A percentile compares a stretch with the other conserved stretches of the same genome.
Evolutionary conservation across 2,329 filamentous ascomycete species (phyloP).

Genomic region (Colletotrichum caudatum): DNA sequence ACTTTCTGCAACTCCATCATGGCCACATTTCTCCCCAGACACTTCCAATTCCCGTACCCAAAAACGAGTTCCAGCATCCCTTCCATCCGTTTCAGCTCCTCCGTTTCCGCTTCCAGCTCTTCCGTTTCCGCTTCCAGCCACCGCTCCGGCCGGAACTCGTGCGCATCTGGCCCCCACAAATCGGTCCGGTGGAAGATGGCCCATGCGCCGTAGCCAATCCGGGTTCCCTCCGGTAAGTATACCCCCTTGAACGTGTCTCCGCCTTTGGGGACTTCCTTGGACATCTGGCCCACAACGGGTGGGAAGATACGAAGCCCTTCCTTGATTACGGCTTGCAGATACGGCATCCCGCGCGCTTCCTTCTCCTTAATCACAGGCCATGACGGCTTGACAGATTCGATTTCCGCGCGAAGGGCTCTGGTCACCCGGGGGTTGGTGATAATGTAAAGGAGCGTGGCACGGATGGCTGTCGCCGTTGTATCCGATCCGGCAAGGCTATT

Average conservation of each 20-base stretch:
- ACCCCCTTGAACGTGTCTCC: slow-evolving; percentile 52
- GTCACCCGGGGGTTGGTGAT: slow-evolving; percentile 62
- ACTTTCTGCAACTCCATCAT: slow-evolving; percentile 52
- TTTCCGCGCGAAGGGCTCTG: slow-evolving; percentile 59
- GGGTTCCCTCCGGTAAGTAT: slow-evolving; percentile 49
- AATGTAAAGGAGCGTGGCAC: slow-evolving; percentile 65
- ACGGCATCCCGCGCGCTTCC: slow-evolving; percentile 54
- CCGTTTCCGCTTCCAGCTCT: slow-evolving; percentile 43
- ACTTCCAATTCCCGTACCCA: slow-evolving; percentile 54
- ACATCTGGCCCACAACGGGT: slow-evolving; percentile 52
- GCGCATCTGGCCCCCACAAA: slow-evolving; percentile 30
- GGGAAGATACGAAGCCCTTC: slow-evolving; percentile 58
- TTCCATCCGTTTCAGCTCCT: slow-evolving; percentile 51
- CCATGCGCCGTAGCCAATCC: slow-evolving; percentile 51
- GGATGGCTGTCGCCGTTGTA: slow-evolving; percentile 67
- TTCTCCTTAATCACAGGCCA: slow-evolving; percentile 47
- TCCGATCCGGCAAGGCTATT: slow-evolving; percentile 67
- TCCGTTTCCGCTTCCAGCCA: neutral
- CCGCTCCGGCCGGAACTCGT: slow-evolving; percentile 33
- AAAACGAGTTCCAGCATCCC: slow-evolving; percentile 54
- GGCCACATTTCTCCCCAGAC: slow-evolving; percentile 54
- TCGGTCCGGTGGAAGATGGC: slow-evolving; percentile 47
- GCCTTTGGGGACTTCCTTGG: slow-evolving; percentile 52
- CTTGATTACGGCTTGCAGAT: slow-evolving; percentile 63
- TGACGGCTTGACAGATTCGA: slow-evolving; percentile 46